Evolutionary conservation across 2,329 filamentous ascomycete species (phyloP).

Genomic region (Aspergillus udagawae): DNA sequence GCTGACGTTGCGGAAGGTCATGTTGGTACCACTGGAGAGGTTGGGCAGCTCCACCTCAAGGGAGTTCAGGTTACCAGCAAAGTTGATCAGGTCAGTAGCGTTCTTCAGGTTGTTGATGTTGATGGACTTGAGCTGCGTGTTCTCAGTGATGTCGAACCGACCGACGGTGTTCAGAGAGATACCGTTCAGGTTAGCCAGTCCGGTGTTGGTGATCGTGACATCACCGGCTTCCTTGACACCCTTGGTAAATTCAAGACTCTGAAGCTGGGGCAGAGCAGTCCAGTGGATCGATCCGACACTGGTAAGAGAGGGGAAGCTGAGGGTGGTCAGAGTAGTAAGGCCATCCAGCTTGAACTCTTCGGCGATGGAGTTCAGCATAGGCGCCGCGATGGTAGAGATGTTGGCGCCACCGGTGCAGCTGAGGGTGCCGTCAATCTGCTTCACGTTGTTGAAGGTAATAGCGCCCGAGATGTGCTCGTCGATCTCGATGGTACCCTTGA

Average conservation of each 20-base stretch:
- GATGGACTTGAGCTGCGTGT: constrained; percentile 71
- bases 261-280: constrained; percentile 64
- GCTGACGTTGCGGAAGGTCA: constrained; percentile 78
- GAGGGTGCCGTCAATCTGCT: constrained; percentile 57
- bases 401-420: constrained; percentile 52
- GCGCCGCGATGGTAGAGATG: constrained; percentile 61
- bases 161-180: constrained; percentile 73
- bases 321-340: constrained; percentile 63
- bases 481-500: constrained; percentile 66
- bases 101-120: constrained; percentile 70
- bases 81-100: constrained; percentile 65
- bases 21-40: constrained; percentile 72
- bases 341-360: constrained; percentile 67
- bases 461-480: constrained; percentile 51
- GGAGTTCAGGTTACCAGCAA: constrained; percentile 74
- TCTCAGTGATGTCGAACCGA: constrained; percentile 83
- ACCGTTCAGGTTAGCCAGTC: constrained; percentile 71
- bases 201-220: constrained; percentile 81
- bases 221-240: constrained; percentile 63
- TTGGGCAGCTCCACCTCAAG: constrained; percentile 72
- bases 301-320: constrained; percentile 64
- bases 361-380: constrained; percentile 61
- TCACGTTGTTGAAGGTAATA: constrained; percentile 60
- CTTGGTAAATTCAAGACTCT: constrained; percentile 57
- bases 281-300: constrained; percentile 66